Base-by-base conservation (phyloP, 768 basidiomycete genomes). In the Mycena amicta region DNA sequence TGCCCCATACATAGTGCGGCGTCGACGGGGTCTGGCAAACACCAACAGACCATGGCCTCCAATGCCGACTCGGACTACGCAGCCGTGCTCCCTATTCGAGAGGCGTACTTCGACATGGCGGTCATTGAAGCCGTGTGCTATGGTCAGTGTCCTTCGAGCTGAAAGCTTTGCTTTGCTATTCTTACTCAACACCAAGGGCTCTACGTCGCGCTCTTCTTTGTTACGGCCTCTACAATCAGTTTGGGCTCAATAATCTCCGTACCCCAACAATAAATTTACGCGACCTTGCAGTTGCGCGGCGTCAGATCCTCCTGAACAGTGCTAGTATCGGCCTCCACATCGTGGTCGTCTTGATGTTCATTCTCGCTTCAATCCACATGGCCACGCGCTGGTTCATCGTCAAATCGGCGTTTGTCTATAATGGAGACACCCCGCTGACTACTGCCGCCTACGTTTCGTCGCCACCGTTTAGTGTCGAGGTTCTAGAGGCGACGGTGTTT, bases 351-450 rank as follows among this genome's bases (percentile, higher is more conserved):
- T 16, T 31, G 5, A 12, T 52, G 28, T 52, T 30, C 30, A 29
- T 52, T 15, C 22, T 52, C 16, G 29, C 51, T 4, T 30, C 51
- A n/a, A 52, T 52, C n/a, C 51, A 52, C 30, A n/a, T 52, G 27
- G 30, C n/a, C 31, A 30, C n/a, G 8, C 6, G 22, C 4, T 29
- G 28, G 51, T 30, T 20, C 5, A 28, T 30, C 51, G 31, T 52
- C 5, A 29, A 23, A 23, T 13, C 12, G n/a, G 51, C 51, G 15
- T 52, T 31, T 23, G 22, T 52, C n/a, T n/a, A 12, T 16, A 29
- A 52, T 23, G 51, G 51, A 13, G 51, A 52, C 31, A 30, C 51
- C 4, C 30, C 51, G 15, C n/a, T 31, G 8, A 18, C 51, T 5
- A 52, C 30, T n/a, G 8, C 11, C 16, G 28, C 4, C 26, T 52